Evolutionary conservation across 2,329 filamentous ascomycete species (phyloP), one percentile per base, ranked within the genome.

Genomic region (Chaetomiaceae sp.): DNA sequence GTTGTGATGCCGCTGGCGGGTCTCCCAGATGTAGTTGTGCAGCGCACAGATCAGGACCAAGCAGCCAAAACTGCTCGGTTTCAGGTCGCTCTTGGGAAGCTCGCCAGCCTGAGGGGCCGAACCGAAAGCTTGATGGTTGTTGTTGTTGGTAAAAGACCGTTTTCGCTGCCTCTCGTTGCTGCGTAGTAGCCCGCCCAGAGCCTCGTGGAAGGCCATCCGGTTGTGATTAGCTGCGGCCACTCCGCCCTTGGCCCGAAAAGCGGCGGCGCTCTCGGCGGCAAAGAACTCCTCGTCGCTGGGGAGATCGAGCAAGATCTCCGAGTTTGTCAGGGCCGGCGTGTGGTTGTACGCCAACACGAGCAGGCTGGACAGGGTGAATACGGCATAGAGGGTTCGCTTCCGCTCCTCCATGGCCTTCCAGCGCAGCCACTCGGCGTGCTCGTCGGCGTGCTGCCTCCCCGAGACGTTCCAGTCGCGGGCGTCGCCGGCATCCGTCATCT

Each of bases 11-110:
- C 91, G 80, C 70, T 96, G 91, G 22, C 92, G 81, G 0, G 91
- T 96, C 71, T 97, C 92, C 94, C 94, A 97, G 40, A 97, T 96
- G 69, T 96, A 96, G 63, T 96, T 96, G 72, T 97, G 94, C 22
- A 97, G 77, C 3, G 94, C 91, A 66, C 96, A 92, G 67, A 97
- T 96, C 58, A 99, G 74, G 6, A 96, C 81, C 27, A 96, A 77
- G 67, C 91, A 96, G 8, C 92, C 94, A 68, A 96, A 95, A 0
- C 91, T 91, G 71, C 92, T 96, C 0, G 91, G 90, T 60, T 82
- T 83, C 44, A 94, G 75, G 31, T 89, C 84, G 49, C 76, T 83
- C 59, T 80, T 75, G 1, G 79, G 72, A 1, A 79, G 64, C 8
- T 84, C 80, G 39, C 75, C 73, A 8, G 73, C 56, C 31, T 73